Evolutionary conservation across 176 grass and related monocot genomes (phyloP), one percentile per base, ranked within the genome.

Genomic region (Oropetium thomaeum): DNA sequence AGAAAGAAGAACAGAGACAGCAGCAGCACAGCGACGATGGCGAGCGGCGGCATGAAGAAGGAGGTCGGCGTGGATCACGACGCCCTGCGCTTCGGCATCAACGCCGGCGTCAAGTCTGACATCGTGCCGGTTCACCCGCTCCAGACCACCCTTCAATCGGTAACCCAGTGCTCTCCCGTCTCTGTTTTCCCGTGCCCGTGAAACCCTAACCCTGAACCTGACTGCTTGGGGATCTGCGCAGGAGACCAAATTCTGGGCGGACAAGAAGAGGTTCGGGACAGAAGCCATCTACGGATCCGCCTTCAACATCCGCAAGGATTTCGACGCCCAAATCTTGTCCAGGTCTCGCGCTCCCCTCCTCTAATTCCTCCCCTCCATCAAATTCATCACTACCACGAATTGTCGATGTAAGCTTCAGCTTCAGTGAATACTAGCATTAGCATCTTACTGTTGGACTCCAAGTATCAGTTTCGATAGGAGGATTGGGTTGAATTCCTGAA

Each of bases 241-340:
- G 89, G 82, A 76, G 73, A 8, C 31, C 63, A 86, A 70, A 83
- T 76, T 86, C 47, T 92, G 83, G 86, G 86, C 84, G 15, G 79
- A 83, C 6, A 92, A 92, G 79, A 92, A 77, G 75, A 81, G 58
- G 75, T 67, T 80, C 47, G 83, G 79, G 37, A 61, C 76, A 19
- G 79, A 83, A n/a, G 75, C 86, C 40, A 77, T 85, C 66, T 92
- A 92, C 69, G 90, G 90, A 83, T 92, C 90, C 10, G 86, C 90
- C 72, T 83, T 92, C 52, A 92, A 89, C 76, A 85, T 92, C 65
- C 86, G 86, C 85, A 89, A 60, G 66, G 86, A 92, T 83, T 66
- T 92, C 60, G 86, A 92, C 31, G 79, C 79, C 34, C 90, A 92
- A 57, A 92, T 92, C 79, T 79, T 92, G 29, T 89, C 90, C 79